Evolutionary conservation across 2,329 filamentous ascomycete species (phyloP).

Genomic region (Colletotrichum tofieldiae): DNA sequence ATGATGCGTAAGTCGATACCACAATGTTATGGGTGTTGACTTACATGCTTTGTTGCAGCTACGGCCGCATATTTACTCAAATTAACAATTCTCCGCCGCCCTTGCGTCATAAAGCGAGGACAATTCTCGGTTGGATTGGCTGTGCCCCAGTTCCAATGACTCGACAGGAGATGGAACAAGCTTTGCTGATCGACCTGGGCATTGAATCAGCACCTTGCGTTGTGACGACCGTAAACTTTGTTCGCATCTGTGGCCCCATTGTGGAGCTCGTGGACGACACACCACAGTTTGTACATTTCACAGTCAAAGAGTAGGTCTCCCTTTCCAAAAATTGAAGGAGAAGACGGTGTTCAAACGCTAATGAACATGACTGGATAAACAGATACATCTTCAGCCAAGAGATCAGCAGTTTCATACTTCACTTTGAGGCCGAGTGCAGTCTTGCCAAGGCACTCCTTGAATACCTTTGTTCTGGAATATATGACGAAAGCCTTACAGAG

Average conservation of each 20-base stretch:
- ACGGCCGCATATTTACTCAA: neutral
- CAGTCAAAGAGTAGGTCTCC: constrained; percentile 48
- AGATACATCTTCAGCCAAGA: too few relatives aligned
- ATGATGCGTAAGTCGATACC: too few relatives aligned
- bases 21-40: too few relatives aligned
- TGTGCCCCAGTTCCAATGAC: neutral
- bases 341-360: too few relatives aligned
- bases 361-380: too few relatives aligned
- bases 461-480: too few relatives aligned
- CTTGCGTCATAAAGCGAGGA: neutral
- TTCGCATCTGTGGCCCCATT: constrained; percentile 50
- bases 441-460: too few relatives aligned
- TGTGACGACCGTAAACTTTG: constrained; percentile 27
- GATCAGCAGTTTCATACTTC: too few relatives aligned
- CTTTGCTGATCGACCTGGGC: neutral
- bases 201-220: neutral
- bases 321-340: neutral
- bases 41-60: neutral
- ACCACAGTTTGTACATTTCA: constrained; percentile 54
- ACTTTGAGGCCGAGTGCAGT: too few relatives aligned
- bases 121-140: neutral
- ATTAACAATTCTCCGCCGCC: neutral
- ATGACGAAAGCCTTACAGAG: too few relatives aligned
- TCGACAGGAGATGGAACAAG: neutral
- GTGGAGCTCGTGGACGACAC: constrained; percentile 49